phyloP scores from a whole-genome alignment of 179 eudicot genomes.

The Pouteria campechiana region DNA sequence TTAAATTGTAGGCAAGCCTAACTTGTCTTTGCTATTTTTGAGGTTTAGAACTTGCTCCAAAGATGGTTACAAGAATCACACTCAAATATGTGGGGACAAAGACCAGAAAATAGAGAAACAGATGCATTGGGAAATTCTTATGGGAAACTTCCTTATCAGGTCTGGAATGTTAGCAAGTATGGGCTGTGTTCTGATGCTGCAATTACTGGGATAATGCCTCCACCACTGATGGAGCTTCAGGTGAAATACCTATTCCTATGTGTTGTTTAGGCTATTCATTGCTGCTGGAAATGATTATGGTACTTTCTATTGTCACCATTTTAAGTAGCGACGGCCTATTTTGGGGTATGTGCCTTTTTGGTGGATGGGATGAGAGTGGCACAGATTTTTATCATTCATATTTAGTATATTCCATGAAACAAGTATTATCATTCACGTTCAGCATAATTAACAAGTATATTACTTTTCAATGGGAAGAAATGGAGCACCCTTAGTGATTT shows the following conservation, averaged over 20 bases:
- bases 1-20: neutral
- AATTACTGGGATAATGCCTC: constrained; percentile 92
- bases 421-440: too few relatives aligned
- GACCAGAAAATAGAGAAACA: constrained; percentile 12
- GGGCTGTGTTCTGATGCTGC: constrained; percentile 94
- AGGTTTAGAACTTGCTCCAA: constrained; percentile 64
- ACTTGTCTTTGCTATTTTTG: constrained; percentile 14
- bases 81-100: constrained; percentile 42
- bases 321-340: too few relatives aligned
- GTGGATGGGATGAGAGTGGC: too few relatives aligned
- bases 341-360: too few relatives aligned
- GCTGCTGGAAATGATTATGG: too few relatives aligned
- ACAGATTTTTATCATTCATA: too few relatives aligned
- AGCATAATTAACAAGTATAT: too few relatives aligned
- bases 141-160: constrained; percentile 70
- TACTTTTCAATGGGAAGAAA: too few relatives aligned
- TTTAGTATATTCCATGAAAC: too few relatives aligned
- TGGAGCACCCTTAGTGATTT: too few relatives aligned
- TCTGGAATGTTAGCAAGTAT: constrained; percentile 91
- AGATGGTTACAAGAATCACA: constrained; percentile 57
- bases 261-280: neutral
- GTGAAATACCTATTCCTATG: constrained; percentile 24
- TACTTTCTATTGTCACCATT: too few relatives aligned
- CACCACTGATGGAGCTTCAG: constrained; percentile 87
- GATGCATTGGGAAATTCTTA: constrained; percentile 37